A percentile compares a stretch with the other conserved stretches of the same genome.
phyloP scores from a whole-genome alignment of 164 flowering plant species.

The Piper longum region DNA sequence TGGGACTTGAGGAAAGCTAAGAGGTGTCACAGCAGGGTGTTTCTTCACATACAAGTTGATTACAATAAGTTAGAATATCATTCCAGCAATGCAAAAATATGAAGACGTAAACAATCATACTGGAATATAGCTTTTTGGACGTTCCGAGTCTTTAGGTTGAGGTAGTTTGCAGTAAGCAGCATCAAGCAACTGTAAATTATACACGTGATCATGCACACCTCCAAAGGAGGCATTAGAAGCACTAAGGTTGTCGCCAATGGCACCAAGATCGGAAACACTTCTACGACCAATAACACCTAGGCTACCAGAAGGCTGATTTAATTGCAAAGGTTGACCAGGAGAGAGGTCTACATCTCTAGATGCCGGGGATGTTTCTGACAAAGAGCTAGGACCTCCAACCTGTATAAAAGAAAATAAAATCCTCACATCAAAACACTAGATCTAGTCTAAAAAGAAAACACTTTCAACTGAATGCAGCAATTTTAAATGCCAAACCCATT shows the following conservation, averaged over 20 bases:
- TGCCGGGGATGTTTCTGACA: constrained; percentile 44
- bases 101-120: constrained; percentile 25
- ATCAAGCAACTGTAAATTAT: constrained; percentile 82
- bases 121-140: constrained; percentile 69
- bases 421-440: not conserved
- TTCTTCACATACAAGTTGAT: constrained; percentile 28
- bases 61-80: not conserved
- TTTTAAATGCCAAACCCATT: not conserved
- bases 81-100: not conserved
- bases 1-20: constrained; percentile 87
- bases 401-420: constrained; percentile 15
- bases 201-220: constrained; percentile 59
- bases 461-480: not conserved
- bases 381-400: constrained; percentile 46
- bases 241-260: constrained; percentile 71
- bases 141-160: constrained; percentile 91
- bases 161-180: constrained; percentile 81
- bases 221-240: constrained; percentile 37
- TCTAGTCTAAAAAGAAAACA: no score
- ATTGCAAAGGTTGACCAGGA: constrained; percentile 74
- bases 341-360: constrained; percentile 63
- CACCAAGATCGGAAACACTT: constrained; percentile 87
- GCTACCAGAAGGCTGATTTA: constrained; percentile 49
- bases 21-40: constrained; percentile 67
- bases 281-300: constrained; percentile 94